A percentile compares a stretch with the other conserved stretches of the same genome.
Conservation (phyloP, 306 rosid species). For the Rosa multiflora region DNA sequence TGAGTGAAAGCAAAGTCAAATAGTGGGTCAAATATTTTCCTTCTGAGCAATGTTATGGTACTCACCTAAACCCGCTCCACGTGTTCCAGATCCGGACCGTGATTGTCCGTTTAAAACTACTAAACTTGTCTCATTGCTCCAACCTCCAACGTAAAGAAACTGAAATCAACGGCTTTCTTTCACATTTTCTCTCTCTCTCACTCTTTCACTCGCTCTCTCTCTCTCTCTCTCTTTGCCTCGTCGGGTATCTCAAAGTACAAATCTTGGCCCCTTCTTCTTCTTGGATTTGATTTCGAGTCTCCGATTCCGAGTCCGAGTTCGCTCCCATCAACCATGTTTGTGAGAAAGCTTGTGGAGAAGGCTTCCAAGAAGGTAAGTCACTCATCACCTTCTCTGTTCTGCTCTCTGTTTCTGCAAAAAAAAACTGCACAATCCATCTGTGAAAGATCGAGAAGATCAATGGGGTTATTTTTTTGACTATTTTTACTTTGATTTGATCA, state of each 20-base stretch:
- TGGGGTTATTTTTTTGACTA: neutral
- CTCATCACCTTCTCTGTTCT: neutral
- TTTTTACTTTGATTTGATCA: neutral
- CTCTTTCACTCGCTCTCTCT: neutral
- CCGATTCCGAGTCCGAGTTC: neutral
- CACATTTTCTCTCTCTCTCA: neutral
- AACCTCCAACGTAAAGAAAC: constrained; percentile 11
- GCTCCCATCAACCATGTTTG: constrained; percentile 47
- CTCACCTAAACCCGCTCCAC: constrained; percentile 33
- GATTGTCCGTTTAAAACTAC: constrained; percentile 33
- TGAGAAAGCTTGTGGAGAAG: constrained; percentile 77
- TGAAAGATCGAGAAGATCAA: neutral
- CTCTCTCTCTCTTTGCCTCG: constrained; percentile 15
- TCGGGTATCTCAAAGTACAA: constrained; percentile 60
- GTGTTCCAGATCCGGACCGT: constrained; percentile 41
- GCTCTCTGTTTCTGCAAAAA: neutral
- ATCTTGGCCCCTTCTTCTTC: neutral
- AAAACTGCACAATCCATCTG: neutral
- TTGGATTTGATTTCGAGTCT: neutral
- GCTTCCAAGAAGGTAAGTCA: constrained; percentile 75
- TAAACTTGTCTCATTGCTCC: constrained; percentile 17
- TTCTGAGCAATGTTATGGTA: neutral
- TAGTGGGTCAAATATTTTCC: constrained; percentile 22
- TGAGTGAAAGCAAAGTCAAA: constrained; percentile 19
- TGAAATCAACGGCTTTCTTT: constrained; percentile 39